Base-by-base conservation (phyloP, 768 basidiomycete genomes). In the Macrolepiota albuminosa region DNA sequence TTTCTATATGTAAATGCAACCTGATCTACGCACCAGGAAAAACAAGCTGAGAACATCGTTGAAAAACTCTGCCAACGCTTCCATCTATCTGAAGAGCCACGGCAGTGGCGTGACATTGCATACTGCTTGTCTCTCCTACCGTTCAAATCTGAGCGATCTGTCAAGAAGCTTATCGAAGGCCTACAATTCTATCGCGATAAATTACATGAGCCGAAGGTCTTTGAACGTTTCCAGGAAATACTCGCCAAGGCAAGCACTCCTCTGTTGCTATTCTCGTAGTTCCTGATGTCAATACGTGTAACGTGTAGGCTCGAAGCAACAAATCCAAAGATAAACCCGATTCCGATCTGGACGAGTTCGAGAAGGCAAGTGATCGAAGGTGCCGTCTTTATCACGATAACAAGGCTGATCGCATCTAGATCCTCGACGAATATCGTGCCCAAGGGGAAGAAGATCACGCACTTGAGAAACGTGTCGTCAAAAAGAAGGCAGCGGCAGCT, bases 61-160 rank as follows among this genome's bases (percentile, higher is more conserved):
- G 96, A 99, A 68, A 99, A 98, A 70, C 85, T 99, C 2, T 99
- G 97, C 68, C 94, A 97, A 68, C 86, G 96, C 8, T 98, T 98
- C 86, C 83, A 90, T 26, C 78, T 93, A 4, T 86, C 90, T 0
- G 89, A 91, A 45, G 93, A 95, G 34, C 84, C 92, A 16, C 84
- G 96, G 6, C 97, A 98, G 70, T 99, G 97, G 97, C 85, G 94
- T 26, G 96, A 99, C 68, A 94, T 99, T 60, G 93, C 95, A 1
- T 98, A 88, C 74, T 99, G 96, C 70, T 77, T 99, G 3, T 95
- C 96, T 0, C 75, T 98, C 2, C 81, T 98, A 16, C 96, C 95
- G 0, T 99, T 92, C 89, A 98, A 98, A 71, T 95, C 94, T 1
- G 97, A 99, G 65, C 84, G 91, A 36, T 96, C 95, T 0, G 85